Evolutionary conservation across 345 rosid genomes (phyloP).

Genomic region (Punica granatum): DNA sequence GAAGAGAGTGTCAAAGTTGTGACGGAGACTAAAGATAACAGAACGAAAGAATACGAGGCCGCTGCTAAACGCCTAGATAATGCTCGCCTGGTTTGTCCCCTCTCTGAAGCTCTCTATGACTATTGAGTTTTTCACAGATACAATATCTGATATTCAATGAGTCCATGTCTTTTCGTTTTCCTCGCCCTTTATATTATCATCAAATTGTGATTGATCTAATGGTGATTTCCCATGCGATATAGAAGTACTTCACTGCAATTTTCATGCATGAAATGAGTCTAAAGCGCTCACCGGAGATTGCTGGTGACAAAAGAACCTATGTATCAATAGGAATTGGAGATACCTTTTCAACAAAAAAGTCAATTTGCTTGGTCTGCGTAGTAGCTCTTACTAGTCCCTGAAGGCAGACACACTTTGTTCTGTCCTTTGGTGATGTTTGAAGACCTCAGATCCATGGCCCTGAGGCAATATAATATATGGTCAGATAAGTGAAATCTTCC

Average conservation of each 20-base stretch:
- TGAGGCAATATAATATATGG: neutral
- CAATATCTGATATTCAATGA: neutral
- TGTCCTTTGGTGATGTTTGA: neutral
- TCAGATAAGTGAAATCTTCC: neutral
- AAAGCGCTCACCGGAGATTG: neutral
- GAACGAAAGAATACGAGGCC: conserved; percentile 53
- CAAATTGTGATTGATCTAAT: neutral
- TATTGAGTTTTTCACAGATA: neutral
- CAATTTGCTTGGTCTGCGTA: no score
- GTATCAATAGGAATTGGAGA: neutral
- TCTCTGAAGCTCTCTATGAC: neutral
- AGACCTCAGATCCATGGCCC: neutral
- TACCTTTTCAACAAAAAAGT: no score
- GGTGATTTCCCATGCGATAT: no score
- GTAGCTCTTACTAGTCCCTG: neutral
- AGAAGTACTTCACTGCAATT: neutral
- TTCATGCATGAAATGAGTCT: neutral
- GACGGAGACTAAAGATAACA: conserved; percentile 35
- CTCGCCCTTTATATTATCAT: neutral
- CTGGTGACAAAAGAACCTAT: neutral
- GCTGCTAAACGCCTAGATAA: conserved; percentile 71
- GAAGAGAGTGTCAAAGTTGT: conserved; percentile 69
- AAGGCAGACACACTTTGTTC: neutral
- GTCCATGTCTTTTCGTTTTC: neutral
- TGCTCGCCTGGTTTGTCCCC: conserved; percentile 52